Evolutionary conservation across 2,329 filamentous ascomycete genomes (phyloP).

Genomic region (Pestalotiopsis fici): DNA sequence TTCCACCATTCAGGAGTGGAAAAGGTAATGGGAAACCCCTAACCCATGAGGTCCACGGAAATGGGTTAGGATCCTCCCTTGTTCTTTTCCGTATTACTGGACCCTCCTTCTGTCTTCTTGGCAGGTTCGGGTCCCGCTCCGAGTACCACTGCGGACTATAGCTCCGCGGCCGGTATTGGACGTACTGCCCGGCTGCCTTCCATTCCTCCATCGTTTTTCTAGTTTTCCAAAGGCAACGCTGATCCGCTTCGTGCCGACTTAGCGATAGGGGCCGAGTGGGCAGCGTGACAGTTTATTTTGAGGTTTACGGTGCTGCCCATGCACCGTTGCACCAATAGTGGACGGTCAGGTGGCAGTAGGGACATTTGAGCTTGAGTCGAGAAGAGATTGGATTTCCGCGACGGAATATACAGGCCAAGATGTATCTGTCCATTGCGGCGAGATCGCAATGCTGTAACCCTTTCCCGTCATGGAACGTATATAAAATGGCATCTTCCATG

Average conservation of each 20-base stretch:
- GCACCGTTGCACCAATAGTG: neutral
- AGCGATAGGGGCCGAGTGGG: neutral
- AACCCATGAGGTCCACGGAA: neutral
- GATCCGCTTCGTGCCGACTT: neutral
- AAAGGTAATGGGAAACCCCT: neutral
- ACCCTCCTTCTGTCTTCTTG: neutral
- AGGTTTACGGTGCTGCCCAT: neutral
- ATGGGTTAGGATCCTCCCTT: neutral
- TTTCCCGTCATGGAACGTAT: neutral
- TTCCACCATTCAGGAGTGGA: slow-evolving; percentile 1
- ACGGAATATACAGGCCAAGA: neutral
- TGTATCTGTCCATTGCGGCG: neutral
- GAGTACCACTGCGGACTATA: slow-evolving; percentile 1
- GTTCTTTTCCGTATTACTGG: neutral
- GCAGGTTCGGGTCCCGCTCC: neutral
- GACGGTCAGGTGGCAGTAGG: neutral
- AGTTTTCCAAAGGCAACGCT: neutral
- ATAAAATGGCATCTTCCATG: neutral
- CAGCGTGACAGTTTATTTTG: neutral
- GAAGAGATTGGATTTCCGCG: neutral
- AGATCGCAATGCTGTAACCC: neutral
- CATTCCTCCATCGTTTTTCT: neutral
- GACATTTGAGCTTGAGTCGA: neutral
- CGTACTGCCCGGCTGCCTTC: neutral
- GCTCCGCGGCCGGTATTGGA: neutral